Conservation (phyloP, 345 rosid species). For the Citrus maxima region DNA sequence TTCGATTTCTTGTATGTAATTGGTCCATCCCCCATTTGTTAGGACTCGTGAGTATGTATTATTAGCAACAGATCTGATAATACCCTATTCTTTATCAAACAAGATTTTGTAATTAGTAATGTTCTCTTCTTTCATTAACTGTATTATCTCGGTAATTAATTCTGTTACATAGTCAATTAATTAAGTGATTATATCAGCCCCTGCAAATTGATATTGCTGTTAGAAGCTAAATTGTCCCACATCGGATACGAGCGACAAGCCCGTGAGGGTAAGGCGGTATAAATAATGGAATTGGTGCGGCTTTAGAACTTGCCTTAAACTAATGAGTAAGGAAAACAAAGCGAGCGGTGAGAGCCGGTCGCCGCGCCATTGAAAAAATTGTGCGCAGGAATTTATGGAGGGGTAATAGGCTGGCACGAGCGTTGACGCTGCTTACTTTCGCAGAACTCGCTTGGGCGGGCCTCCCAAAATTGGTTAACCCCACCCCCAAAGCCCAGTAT, state of each 20-base stretch:
- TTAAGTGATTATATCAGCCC: too few species aligned
- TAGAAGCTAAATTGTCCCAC: conserved; percentile 11
- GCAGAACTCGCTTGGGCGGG: conserved; percentile 88
- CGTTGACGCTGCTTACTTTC: conserved; percentile 84
- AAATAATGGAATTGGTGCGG: accelerated
- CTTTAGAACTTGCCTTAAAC: conserved; percentile 30
- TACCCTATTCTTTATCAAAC: background rate
- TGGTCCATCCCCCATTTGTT: background rate
- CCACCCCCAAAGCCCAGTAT: conserved; percentile 4
- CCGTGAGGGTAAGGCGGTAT: background rate
- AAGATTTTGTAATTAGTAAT: background rate
- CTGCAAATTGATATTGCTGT: too few species aligned
- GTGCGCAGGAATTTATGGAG: conserved; percentile 83
- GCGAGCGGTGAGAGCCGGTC: conserved; percentile 63
- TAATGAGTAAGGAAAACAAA: conserved; percentile 99
- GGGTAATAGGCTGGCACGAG: conserved; percentile 81
- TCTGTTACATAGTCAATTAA: too few species aligned
- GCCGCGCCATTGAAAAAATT: conserved; percentile 38
- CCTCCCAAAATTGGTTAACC: conserved; percentile 40
- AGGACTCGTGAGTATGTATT: background rate
- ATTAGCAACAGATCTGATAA: background rate
- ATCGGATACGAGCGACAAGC: background rate
- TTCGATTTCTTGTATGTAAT: background rate
- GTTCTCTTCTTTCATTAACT: background rate
- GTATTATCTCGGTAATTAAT: too few species aligned